Percentiles rank a stretch among this genome's conserved stretches.
Conservation (phyloP, 2,329 filamentous ascomycete genomes). For the Fusarium haematococcum region DNA sequence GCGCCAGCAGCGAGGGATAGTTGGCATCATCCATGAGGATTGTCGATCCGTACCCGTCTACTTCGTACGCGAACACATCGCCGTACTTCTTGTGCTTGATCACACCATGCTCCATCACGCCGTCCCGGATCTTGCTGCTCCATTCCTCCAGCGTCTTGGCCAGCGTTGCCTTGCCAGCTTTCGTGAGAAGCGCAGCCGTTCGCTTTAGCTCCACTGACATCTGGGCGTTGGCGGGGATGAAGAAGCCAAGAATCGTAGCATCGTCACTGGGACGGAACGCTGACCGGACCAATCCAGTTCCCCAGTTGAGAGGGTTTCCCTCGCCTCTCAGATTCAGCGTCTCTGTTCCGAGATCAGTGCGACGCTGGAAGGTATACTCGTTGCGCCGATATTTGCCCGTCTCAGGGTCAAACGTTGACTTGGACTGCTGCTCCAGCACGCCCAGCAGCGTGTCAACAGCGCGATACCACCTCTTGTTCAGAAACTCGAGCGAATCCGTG, state of each 20-base stretch:
- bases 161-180: constrained; percentile 65
- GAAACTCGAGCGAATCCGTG: constrained; percentile 81
- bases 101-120: constrained; percentile 87
- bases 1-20: constrained; percentile 81
- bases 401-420: constrained; percentile 80
- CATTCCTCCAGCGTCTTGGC: constrained; percentile 68
- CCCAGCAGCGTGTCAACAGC: constrained; percentile 80
- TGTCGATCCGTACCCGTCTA: constrained; percentile 85
- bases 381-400: constrained; percentile 76
- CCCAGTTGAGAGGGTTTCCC: constrained; percentile 90
- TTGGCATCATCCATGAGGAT: constrained; percentile 94
- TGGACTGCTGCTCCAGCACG: constrained; percentile 82
- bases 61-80: constrained; percentile 86
- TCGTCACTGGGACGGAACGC: constrained; percentile 97
- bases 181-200: constrained; percentile 75
- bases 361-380: constrained; percentile 87
- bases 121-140: constrained; percentile 75
- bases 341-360: constrained; percentile 86
- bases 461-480: constrained; percentile 81
- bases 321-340: constrained; percentile 84
- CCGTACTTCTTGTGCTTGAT: constrained; percentile 81
- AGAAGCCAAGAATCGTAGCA: constrained; percentile 91
- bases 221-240: constrained; percentile 96
- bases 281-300: constrained; percentile 87
- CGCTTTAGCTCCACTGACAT: constrained; percentile 90